These are phyloP conservation scores for Eucalyptus pauciflora DNA, from an alignment of 345 rosid species.

Conservation along the genomic window DNA sequence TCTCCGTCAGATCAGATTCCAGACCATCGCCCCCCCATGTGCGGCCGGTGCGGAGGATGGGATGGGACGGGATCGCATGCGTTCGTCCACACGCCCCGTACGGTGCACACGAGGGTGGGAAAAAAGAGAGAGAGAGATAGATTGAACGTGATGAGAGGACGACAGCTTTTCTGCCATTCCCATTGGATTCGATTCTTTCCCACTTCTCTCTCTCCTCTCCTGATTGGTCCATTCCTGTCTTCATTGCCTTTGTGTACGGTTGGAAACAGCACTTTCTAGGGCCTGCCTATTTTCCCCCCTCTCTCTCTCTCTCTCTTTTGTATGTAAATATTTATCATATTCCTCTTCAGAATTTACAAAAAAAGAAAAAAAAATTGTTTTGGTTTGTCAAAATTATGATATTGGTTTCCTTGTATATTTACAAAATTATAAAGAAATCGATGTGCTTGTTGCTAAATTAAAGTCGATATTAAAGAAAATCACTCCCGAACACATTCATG, in stretches of 20 bases:
- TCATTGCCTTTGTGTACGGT: not conserved
- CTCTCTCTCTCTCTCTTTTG: not conserved
- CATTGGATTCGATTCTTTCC: not conserved
- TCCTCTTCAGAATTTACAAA: not conserved
- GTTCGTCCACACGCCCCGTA: not conserved
- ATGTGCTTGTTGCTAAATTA: not conserved
- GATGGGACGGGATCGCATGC: not conserved
- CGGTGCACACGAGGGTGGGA: not conserved
- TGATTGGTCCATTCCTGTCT: not conserved
- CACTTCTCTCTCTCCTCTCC: not conserved
- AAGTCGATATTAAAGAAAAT: too few species aligned
- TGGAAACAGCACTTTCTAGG: not conserved
- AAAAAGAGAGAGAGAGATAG: not conserved
- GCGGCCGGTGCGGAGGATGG: not conserved
- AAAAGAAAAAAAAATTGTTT: too few species aligned
- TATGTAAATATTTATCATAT: not conserved
- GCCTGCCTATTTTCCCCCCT: not conserved
- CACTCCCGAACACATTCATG: rapidly evolving
- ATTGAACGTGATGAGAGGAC: not conserved
- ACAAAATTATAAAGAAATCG: not conserved
- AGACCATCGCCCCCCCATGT: not conserved
- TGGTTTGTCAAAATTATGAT: not conserved
- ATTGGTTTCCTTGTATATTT: rapidly evolving
- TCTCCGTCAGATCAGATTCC: not conserved
- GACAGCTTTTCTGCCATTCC: not conserved